Conservation (phyloP, 192 early-diverging fungal species). For the Glomus cerebriforme region DNA sequence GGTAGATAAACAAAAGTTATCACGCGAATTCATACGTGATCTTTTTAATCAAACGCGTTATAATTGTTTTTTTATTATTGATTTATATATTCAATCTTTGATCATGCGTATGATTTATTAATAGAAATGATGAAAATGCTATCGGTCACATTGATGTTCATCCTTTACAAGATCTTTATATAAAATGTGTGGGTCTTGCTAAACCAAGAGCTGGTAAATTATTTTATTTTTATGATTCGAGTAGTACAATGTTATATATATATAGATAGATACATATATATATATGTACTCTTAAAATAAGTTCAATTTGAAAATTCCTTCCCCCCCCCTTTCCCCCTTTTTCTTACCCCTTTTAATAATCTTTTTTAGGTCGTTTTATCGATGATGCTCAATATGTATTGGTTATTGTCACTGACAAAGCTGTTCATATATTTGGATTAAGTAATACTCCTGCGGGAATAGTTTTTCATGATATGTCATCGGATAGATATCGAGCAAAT, state of each 20-base stretch:
- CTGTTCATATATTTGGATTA: conserved; percentile 5
- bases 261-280: neutral
- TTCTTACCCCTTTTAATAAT: too few species aligned
- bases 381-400: conserved; percentile 22
- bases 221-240: neutral
- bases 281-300: neutral
- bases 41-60: neutral
- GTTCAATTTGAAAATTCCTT: too few species aligned
- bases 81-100: neutral
- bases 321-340: too few species aligned
- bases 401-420: conserved; percentile 16
- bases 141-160: conserved; percentile 13
- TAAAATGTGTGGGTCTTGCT: conserved; percentile 14
- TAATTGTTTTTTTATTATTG: too few species aligned
- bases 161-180: conserved; percentile 1
- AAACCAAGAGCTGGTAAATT: conserved; percentile 6
- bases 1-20: neutral
- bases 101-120: neutral
- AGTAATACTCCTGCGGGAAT: neutral
- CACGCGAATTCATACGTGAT: neutral
- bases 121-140: conserved; percentile 8
- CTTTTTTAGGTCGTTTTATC: neutral
- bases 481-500: neutral
- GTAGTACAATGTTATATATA: neutral
- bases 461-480: conserved; percentile 20